phyloP scores from a whole-genome alignment of 805 yeast species.

The Debaryomyces maramus region DNA sequence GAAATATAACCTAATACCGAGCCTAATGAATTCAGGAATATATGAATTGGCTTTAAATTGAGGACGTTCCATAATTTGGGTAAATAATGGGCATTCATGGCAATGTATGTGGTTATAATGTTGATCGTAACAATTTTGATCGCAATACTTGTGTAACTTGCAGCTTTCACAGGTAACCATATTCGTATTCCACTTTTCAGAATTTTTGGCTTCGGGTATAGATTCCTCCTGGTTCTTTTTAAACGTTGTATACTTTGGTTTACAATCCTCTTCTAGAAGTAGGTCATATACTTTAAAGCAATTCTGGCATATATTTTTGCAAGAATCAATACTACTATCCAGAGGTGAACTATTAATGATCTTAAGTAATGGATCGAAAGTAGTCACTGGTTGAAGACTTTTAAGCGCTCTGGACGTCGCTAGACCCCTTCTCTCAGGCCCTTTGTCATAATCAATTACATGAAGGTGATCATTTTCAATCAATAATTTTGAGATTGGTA shows the following conservation, averaged over 20 bases:
- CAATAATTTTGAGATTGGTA: neutral
- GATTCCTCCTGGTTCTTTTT: too few relatives aligned
- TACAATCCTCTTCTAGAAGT: too few relatives aligned
- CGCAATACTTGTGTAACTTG: constrained; percentile 2
- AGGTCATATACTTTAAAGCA: constrained; percentile 2
- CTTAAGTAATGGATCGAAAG: constrained; percentile 1
- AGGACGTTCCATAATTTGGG: neutral
- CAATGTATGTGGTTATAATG: constrained; percentile 5
- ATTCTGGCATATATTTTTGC: constrained; percentile 6
- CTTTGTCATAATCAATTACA: constrained; percentile 1
- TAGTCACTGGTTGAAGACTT: neutral
- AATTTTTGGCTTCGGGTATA: too few relatives aligned
- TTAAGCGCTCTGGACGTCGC: neutral
- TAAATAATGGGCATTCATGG: constrained; percentile 1
- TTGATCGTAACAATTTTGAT: constrained; percentile 1
- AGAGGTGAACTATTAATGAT: constrained; percentile 1
- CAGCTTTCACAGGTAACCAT: constrained; percentile 7
- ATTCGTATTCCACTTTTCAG: too few relatives aligned
- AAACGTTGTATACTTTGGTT: too few relatives aligned
- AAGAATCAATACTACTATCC: constrained; percentile 1
- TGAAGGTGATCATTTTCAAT: neutral
- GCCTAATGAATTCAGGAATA: neutral
- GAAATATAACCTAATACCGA: neutral
- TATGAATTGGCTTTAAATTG: neutral
- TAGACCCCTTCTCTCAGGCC: constrained; percentile 7